phyloP scores from a whole-genome alignment of 148 eudicot species.

The Rhododendron simsii region DNA sequence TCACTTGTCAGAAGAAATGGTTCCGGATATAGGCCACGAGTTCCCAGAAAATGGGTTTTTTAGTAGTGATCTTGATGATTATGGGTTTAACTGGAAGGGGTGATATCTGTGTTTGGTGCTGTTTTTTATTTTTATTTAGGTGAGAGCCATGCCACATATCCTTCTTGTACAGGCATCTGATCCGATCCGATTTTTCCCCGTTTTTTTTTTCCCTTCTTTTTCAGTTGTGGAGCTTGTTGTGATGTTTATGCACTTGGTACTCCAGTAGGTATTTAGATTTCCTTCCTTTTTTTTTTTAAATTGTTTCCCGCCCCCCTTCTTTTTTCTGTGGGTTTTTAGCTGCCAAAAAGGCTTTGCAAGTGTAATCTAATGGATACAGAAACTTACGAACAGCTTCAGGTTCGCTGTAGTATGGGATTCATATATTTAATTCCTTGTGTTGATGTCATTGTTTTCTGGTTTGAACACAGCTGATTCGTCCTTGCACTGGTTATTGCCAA shows the following conservation, averaged over 20 bases:
- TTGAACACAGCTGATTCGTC: not conserved
- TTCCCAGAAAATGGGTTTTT: conserved; percentile 65
- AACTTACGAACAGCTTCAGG: not conserved
- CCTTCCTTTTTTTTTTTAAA: not conserved
- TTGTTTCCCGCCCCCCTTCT: not conserved
- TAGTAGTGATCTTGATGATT: conserved; percentile 55
- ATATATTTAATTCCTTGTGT: not conserved
- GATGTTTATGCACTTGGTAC: conserved; percentile 2
- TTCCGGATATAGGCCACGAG: conserved; percentile 54
- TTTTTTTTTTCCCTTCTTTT: not conserved
- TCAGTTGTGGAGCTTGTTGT: conserved; percentile 9
- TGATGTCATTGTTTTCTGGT: not conserved
- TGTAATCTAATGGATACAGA: conserved; percentile 28
- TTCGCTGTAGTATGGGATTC: not conserved
- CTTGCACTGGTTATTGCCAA: not conserved
- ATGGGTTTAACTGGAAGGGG: conserved; percentile 77
- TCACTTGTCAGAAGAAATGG: conserved; percentile 67
- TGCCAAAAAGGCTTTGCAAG: conserved; percentile 18
- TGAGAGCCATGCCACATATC: conserved; percentile 16
- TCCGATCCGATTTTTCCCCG: not conserved
- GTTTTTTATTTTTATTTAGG: conserved; percentile 14
- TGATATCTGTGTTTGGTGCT: conserved; percentile 25
- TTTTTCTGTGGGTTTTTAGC: not conserved
- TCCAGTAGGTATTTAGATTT: conserved; percentile 18
- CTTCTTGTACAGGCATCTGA: conserved; percentile 45